phyloP scores from a whole-genome alignment of 495 filamentous ascomycete species.

The Podospora pseudocomata region DNA sequence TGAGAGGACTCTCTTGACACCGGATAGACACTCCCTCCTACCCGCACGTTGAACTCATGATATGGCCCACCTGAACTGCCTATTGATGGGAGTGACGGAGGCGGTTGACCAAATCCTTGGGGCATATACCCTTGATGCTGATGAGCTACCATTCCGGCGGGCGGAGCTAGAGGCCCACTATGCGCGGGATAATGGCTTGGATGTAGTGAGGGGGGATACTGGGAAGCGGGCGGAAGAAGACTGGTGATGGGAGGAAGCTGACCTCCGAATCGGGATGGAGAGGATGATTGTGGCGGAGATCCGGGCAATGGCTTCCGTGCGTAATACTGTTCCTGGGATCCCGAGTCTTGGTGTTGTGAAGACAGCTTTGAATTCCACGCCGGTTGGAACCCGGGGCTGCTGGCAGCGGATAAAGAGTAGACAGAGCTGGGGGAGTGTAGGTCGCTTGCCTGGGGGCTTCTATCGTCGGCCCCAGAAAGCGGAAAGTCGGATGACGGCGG shows the following conservation, averaged over 20 bases:
- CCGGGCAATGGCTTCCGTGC: constrained; percentile 13
- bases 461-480: neutral
- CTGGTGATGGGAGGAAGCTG: constrained; percentile 25
- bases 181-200: neutral
- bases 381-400: constrained; percentile 2
- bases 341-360: neutral
- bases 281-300: constrained; percentile 8
- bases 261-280: constrained; percentile 11
- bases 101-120: neutral
- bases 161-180: neutral
- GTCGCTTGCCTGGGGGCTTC: neutral
- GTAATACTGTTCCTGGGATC: neutral
- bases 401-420: neutral
- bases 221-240: constrained; percentile 11
- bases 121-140: neutral
- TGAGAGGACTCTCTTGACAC: constrained; percentile 16
- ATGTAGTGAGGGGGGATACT: constrained; percentile 5
- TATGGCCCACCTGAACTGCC: constrained; percentile 5
- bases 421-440: neutral
- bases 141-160: neutral
- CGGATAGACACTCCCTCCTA: constrained; percentile 8
- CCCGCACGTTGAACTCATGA: constrained; percentile 16
- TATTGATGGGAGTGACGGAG: neutral
- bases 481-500: neutral
- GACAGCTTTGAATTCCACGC: neutral